Evolutionary conservation across 148 eudicot genomes (phyloP).

Genomic region (Rhododendron henanense): DNA sequence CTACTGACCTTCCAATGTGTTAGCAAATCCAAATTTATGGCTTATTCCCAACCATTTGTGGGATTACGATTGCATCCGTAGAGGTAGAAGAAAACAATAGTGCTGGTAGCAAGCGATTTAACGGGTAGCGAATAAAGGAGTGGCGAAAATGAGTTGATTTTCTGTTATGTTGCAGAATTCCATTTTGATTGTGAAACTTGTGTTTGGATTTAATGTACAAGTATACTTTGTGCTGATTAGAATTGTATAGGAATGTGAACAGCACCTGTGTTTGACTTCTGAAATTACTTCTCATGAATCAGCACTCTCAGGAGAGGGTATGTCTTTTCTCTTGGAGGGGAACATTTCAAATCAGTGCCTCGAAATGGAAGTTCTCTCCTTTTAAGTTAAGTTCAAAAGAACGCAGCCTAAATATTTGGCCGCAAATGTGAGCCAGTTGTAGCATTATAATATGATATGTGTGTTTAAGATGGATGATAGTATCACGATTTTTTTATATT

Average conservation of each 20-base stretch:
- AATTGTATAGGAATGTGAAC: not conserved
- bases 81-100: not conserved
- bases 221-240: not conserved
- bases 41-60: not conserved
- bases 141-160: not conserved
- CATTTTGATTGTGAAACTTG: not conserved
- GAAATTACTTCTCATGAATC: not conserved
- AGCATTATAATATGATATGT: not conserved
- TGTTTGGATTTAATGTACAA: not conserved
- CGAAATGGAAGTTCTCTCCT: not conserved
- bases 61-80: not conserved
- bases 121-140: not conserved
- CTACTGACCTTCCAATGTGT: constrained; percentile 62
- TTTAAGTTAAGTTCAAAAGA: no score
- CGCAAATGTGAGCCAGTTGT: not conserved
- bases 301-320: not conserved
- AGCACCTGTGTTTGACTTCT: not conserved
- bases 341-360: not conserved
- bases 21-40: constrained; percentile 9
- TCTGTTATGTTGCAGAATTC: not conserved
- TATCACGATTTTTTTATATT: not conserved
- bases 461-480: not conserved
- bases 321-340: not conserved
- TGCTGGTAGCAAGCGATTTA: not conserved
- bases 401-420: not conserved